A percentile compares a stretch with the other conserved stretches of the same genome.
phyloP scores from a whole-genome alignment of 805 yeast species.

The Wickerhamiella galacta region DNA sequence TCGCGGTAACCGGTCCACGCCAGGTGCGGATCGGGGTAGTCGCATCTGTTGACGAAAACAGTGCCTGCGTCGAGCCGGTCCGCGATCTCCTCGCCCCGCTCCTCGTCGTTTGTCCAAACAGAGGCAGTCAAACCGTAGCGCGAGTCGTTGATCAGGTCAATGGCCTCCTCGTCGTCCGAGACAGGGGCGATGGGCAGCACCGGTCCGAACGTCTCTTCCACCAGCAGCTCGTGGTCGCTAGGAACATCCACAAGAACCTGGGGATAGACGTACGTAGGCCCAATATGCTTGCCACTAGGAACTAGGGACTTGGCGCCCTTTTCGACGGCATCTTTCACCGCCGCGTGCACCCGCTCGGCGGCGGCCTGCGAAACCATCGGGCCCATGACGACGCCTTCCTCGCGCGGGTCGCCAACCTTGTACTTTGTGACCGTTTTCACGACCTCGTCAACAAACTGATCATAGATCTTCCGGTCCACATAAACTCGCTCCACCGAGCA shows the following conservation, averaged over 20 bases:
- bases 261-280: slow-evolving; percentile 56
- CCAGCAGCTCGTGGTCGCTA: slow-evolving; percentile 48
- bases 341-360: slow-evolving; percentile 30
- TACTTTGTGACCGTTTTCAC: slow-evolving; percentile 30
- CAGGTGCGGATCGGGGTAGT: slow-evolving; percentile 44
- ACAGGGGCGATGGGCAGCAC: slow-evolving; percentile 65
- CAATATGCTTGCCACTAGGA: slow-evolving; percentile 48
- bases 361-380: slow-evolving; percentile 39
- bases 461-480: slow-evolving; percentile 44
- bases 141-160: slow-evolving; percentile 57
- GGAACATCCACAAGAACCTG: slow-evolving; percentile 65
- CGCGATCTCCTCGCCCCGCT: slow-evolving; percentile 51
- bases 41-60: slow-evolving; percentile 47
- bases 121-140: slow-evolving; percentile 81
- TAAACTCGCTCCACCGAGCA: slow-evolving; percentile 84
- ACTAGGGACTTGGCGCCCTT: slow-evolving; percentile 35
- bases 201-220: slow-evolving; percentile 83
- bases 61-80: slow-evolving; percentile 44
- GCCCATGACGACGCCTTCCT: slow-evolving; percentile 48
- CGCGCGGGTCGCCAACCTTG: slow-evolving; percentile 71
- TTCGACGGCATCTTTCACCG: slow-evolving; percentile 32
- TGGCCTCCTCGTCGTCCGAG: slow-evolving; percentile 54
- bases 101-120: slow-evolving; percentile 55
- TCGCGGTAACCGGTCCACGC: slow-evolving; percentile 65
- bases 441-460: slow-evolving; percentile 42